These are phyloP conservation scores for Trichoderma harzianum DNA, from an alignment of 2,329 filamentous ascomycete species.

Conservation along the genomic window DNA sequence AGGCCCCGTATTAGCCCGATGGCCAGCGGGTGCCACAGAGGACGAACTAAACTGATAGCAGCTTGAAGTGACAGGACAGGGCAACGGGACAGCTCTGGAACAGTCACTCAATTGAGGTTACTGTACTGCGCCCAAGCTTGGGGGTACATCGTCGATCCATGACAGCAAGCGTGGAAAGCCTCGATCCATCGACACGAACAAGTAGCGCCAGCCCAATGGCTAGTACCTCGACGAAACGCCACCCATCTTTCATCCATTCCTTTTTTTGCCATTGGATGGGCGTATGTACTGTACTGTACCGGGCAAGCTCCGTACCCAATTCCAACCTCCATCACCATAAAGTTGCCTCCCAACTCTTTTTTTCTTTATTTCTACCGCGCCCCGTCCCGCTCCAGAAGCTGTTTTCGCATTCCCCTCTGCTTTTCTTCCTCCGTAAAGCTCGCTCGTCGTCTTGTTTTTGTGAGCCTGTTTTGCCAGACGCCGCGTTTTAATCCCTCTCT, in stretches of 20 bases:
- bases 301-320: slow-evolving; percentile 5
- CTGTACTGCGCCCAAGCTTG: not conserved
- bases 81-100: not conserved
- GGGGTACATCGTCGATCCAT: not conserved
- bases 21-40: not conserved
- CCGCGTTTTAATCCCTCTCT: not conserved
- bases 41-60: not conserved
- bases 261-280: not conserved
- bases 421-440: slow-evolving; percentile 16
- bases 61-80: not conserved
- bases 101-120: not conserved
- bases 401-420: not conserved
- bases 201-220: not conserved
- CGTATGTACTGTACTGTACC: not conserved
- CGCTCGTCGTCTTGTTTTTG: slow-evolving; percentile 6
- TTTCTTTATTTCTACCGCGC: slow-evolving; percentile 8
- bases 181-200: not conserved
- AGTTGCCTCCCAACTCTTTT: slow-evolving; percentile 12
- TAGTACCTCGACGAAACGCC: slow-evolving; percentile 2
- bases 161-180: not conserved
- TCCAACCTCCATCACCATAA: slow-evolving; percentile 13
- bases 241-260: not conserved
- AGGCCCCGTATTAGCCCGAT: slow-evolving; percentile 1
- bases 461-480: not conserved
- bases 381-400: not conserved